phyloP scores from a whole-genome alignment of 1,284 basidiomycete genomes.

The Heliocybe sulcata region DNA sequence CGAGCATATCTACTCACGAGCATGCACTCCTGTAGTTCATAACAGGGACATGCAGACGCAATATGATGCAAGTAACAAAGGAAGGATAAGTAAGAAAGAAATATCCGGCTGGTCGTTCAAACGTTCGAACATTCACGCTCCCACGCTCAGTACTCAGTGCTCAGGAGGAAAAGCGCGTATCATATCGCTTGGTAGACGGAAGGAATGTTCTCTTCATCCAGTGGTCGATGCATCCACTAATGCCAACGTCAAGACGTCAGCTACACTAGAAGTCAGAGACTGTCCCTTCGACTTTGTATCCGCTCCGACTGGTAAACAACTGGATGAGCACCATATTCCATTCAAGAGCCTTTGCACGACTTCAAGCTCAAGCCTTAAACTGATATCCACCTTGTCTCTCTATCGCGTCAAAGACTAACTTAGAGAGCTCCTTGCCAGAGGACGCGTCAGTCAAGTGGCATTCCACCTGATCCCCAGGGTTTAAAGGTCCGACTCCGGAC shows the following conservation, averaged over 20 bases:
- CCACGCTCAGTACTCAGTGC: no score
- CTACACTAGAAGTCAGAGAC: not conserved
- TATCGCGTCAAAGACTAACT: conserved; percentile 60
- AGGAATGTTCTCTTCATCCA: not conserved
- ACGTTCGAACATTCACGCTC: no score
- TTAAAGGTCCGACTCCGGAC: conserved; percentile 79
- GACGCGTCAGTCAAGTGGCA: conserved; percentile 62
- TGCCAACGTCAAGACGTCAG: not conserved
- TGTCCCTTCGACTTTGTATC: not conserved
- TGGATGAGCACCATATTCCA: not conserved
- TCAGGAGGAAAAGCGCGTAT: no score
- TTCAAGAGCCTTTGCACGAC: not conserved
- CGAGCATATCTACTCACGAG: no score
- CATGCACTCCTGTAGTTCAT: no score
- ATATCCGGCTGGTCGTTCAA: not conserved
- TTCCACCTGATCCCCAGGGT: conserved; percentile 72
- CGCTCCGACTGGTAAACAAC: not conserved
- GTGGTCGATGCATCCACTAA: not conserved
- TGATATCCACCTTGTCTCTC: conserved; percentile 68
- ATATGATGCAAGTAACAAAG: not conserved
- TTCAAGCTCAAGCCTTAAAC: conserved; percentile 26
- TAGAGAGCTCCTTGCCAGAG: conserved; percentile 51
- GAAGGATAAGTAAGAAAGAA: not conserved
- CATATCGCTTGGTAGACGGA: no score
- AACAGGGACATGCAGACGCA: no score